Evolutionary conservation across 2,329 filamentous ascomycete species (phyloP).

Genomic region (Diaporthe caulivora): DNA sequence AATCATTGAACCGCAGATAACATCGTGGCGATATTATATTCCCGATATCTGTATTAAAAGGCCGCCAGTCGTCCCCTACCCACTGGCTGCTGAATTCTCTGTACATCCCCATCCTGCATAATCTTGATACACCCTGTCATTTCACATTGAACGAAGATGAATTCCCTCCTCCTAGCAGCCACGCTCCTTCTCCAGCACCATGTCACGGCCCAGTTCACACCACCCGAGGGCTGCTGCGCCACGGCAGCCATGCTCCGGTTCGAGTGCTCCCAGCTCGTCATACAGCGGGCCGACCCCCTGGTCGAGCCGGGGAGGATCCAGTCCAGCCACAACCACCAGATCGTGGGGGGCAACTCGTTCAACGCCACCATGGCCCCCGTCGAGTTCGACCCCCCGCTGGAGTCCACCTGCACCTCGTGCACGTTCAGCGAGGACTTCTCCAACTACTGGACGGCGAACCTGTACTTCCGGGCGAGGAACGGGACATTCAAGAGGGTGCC

Average conservation of each 20-base stretch:
- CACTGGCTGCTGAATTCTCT: neutral
- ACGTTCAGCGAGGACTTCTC: constrained; percentile 49
- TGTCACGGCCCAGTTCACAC: constrained; percentile 2
- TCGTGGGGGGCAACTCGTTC: constrained; percentile 55
- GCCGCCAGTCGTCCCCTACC: too few species aligned
- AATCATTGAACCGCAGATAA: neutral
- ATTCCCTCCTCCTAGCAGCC: neutral
- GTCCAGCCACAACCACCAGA: constrained; percentile 53
- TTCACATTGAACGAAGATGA: neutral
- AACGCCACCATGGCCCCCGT: constrained; percentile 51
- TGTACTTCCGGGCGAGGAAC: constrained; percentile 43
- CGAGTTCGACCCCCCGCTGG: constrained; percentile 26
- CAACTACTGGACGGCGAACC: constrained; percentile 49
- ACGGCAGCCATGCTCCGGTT: constrained; percentile 42
- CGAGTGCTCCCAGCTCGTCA: constrained; percentile 44
- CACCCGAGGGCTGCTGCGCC: constrained; percentile 28
- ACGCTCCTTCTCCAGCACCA: neutral
- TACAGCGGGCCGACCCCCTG: constrained; percentile 45
- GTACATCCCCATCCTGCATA: neutral
- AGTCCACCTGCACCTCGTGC: constrained; percentile 42
- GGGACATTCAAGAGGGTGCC: constrained; percentile 51
- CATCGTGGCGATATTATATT: neutral
- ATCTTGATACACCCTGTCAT: neutral
- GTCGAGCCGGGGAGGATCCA: constrained; percentile 53
- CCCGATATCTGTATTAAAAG: neutral